These are phyloP conservation scores for Zygoascus bituminiphila DNA, from an alignment of 805 yeast species.

Conservation along the genomic window DNA sequence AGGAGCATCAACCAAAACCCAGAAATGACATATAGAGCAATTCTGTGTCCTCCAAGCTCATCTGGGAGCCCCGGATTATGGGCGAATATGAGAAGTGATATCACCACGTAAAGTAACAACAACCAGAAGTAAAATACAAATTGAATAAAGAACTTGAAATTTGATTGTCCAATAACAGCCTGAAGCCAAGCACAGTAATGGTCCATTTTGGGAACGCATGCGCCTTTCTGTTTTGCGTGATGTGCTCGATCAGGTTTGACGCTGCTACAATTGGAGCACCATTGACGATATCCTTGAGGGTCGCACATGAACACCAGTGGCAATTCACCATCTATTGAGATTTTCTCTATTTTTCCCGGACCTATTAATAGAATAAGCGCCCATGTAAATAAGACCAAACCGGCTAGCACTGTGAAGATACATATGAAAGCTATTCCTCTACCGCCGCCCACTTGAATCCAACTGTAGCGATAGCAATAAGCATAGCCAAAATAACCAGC, in stretches of 20 bases:
- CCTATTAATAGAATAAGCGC: constrained; percentile 39
- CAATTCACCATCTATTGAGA: constrained; percentile 23
- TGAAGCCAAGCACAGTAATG: constrained; percentile 82
- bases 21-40: constrained; percentile 39
- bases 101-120: constrained; percentile 34
- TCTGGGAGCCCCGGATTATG: constrained; percentile 31
- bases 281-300: constrained; percentile 62
- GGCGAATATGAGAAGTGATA: constrained; percentile 31
- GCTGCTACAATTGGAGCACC: constrained; percentile 62
- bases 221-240: constrained; percentile 49
- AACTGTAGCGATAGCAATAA: constrained; percentile 38
- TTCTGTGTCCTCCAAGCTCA: constrained; percentile 30
- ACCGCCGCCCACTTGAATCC: constrained; percentile 32
- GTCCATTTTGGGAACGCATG: constrained; percentile 69
- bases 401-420: constrained; percentile 23
- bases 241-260: constrained; percentile 61
- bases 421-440: constrained; percentile 35
- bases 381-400: constrained; percentile 37
- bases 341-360: constrained; percentile 42
- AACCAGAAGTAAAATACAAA: constrained; percentile 32
- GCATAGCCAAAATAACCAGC: constrained; percentile 39
- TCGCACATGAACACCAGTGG: constrained; percentile 65
- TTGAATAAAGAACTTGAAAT: constrained; percentile 52
- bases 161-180: constrained; percentile 56
- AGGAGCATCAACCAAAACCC: constrained; percentile 42